phyloP scores from a whole-genome alignment of 306 rosid species.

The Corylus avellana region DNA sequence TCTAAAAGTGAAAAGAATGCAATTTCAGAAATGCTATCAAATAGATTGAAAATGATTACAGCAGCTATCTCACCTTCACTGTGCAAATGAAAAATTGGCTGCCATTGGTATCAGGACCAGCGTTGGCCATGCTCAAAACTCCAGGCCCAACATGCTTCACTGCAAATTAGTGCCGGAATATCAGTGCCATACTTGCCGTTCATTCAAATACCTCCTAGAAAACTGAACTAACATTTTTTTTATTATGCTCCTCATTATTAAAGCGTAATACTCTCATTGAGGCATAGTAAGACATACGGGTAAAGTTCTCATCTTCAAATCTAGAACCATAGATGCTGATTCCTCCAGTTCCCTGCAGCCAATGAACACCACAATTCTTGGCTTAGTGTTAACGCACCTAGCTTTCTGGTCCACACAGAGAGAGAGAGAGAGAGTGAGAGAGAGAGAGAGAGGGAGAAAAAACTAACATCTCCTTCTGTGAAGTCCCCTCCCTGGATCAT shows the following conservation, averaged over 20 bases:
- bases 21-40: conserved; percentile 5
- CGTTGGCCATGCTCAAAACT: conserved; percentile 96
- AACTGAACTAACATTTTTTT: not conserved
- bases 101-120: conserved; percentile 87
- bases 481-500: conserved; percentile 99
- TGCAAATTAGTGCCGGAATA: conserved; percentile 40
- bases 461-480: conserved; percentile 75
- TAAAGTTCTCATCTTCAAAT: conserved; percentile 78
- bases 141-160: conserved; percentile 95
- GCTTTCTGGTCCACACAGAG: not conserved
- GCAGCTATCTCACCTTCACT: conserved; percentile 60
- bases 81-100: conserved; percentile 94
- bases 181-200: conserved; percentile 5
- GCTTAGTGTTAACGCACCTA: conserved; percentile 20
- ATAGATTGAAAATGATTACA: not conserved
- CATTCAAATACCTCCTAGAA: conserved; percentile 3
- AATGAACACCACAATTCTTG: conserved; percentile 20
- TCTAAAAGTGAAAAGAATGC: conserved; percentile 12
- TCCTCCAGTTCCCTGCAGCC: conserved; percentile 94
- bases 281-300: conserved; percentile 48
- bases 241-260: conserved; percentile 5
- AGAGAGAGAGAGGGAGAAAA: conserved; percentile 1
- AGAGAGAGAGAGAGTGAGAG: not conserved
- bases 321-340: conserved; percentile 78
- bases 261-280: conserved; percentile 16